Evolutionary conservation across 2,329 filamentous ascomycete genomes (phyloP).

Genomic region (Diaporthe helianthi): DNA sequence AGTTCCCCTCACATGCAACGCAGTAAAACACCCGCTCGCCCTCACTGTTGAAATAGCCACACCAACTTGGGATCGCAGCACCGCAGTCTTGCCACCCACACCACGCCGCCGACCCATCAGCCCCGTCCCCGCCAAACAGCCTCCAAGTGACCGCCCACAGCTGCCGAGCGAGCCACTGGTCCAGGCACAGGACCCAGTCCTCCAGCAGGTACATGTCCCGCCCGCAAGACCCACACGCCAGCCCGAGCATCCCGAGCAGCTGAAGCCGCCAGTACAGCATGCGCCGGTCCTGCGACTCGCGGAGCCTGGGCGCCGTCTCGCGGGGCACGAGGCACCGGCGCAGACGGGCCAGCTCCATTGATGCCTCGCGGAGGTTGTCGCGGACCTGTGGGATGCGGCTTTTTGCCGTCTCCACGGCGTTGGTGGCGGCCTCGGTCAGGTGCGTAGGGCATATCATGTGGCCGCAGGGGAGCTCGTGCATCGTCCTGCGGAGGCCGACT

Average conservation of each 20-base stretch:
- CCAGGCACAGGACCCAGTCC: background rate
- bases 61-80: background rate
- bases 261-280: background rate
- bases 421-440: background rate
- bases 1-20: background rate
- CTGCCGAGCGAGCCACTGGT: background rate
- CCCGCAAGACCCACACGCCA: background rate
- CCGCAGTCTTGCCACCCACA: background rate
- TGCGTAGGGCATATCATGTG: background rate
- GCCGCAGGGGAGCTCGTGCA: background rate
- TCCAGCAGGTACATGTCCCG: background rate
- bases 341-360: background rate
- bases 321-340: background rate
- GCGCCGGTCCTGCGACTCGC: background rate
- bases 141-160: background rate
- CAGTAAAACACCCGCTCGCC: background rate
- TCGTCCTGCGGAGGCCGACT: too few relatives aligned
- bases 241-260: background rate
- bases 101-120: accelerated
- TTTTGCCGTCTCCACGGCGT: accelerated
- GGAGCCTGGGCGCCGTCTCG: background rate
- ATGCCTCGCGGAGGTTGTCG: background rate
- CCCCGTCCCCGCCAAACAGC: background rate
- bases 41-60: accelerated
- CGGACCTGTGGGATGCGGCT: too few relatives aligned